Conservation (phyloP, 1,284 basidiomycete genomes). For the Inonotus hispidus region DNA sequence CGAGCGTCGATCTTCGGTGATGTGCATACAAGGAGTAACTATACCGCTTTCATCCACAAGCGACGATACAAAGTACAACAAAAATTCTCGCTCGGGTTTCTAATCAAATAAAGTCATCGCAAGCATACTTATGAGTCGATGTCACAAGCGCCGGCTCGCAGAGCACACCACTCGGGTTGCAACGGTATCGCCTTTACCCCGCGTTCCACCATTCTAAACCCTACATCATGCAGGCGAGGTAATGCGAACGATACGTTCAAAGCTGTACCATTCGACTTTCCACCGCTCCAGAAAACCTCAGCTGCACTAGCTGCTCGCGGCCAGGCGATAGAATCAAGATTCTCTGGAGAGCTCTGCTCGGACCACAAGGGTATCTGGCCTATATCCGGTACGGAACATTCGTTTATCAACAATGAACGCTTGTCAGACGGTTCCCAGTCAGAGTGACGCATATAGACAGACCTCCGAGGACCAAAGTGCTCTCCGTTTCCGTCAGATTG, state of each 20-base stretch:
- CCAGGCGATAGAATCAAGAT: slow-evolving; percentile 40
- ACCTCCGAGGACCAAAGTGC: slow-evolving; percentile 34
- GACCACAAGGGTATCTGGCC: slow-evolving; percentile 38
- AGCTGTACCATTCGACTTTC: slow-evolving; percentile 23
- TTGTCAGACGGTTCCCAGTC: not conserved
- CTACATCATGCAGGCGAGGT: slow-evolving; percentile 55
- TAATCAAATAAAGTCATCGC: not conserved
- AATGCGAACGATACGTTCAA: slow-evolving; percentile 41
- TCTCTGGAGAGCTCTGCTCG: slow-evolving; percentile 39
- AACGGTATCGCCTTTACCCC: slow-evolving; percentile 56
- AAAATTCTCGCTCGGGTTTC: not conserved
- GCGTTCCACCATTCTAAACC: slow-evolving; percentile 54
- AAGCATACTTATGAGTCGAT: slow-evolving; percentile 19
- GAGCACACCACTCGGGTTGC: slow-evolving; percentile 71
- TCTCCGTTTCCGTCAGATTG: slow-evolving; percentile 26
- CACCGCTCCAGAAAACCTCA: slow-evolving; percentile 48
- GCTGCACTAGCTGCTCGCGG: slow-evolving; percentile 43
- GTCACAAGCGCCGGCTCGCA: slow-evolving; percentile 52
- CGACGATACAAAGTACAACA: not conserved
- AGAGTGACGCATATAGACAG: slow-evolving; percentile 4
- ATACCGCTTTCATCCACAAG: not conserved
- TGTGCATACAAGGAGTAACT: slow-evolving; percentile 8
- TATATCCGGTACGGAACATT: not conserved
- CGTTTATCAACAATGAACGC: not conserved
- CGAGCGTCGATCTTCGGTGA: slow-evolving; percentile 7